A percentile compares a stretch with the other conserved stretches of the same genome.
Conservation (phyloP, 306 rosid genomes). For the Inga leiocalycina region DNA sequence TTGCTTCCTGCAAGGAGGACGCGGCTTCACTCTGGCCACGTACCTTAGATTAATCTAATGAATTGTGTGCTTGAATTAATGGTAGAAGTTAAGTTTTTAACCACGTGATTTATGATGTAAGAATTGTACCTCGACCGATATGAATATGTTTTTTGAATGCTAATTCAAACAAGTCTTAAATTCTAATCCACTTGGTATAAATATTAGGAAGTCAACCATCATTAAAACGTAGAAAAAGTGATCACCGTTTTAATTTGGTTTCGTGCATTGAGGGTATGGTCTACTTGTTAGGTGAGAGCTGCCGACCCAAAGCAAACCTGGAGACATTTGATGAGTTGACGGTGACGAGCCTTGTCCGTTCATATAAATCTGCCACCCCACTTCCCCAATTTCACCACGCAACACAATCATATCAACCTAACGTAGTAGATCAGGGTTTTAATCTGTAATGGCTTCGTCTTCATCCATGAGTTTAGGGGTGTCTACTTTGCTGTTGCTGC, state of each 20-base stretch:
- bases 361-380: conserved; percentile 44
- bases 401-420: background rate
- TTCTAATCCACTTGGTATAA: no score
- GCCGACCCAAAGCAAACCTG: conserved; percentile 40
- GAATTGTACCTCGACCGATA: no score
- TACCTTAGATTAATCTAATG: conserved; percentile 17
- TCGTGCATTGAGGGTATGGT: conserved; percentile 33
- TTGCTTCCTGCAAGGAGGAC: conserved; percentile 11
- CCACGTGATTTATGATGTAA: no score
- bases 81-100: no score
- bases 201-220: background rate
- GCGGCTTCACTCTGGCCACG: background rate
- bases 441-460: conserved; percentile 35
- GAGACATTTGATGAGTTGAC: background rate
- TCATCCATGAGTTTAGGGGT: conserved; percentile 17
- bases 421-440: background rate
- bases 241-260: background rate
- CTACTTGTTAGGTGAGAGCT: conserved; percentile 67
- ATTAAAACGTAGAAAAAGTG: conserved; percentile 11
- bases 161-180: no score
- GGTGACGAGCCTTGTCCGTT: background rate
- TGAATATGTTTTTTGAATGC: no score
- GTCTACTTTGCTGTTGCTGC: conserved; percentile 30
- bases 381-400: conserved; percentile 13
- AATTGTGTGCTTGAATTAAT: background rate